Evolutionary conservation across 768 basidiomycete genomes (phyloP), one percentile per base, ranked within the genome.

Genomic region (Leccinum uliginosum): DNA sequence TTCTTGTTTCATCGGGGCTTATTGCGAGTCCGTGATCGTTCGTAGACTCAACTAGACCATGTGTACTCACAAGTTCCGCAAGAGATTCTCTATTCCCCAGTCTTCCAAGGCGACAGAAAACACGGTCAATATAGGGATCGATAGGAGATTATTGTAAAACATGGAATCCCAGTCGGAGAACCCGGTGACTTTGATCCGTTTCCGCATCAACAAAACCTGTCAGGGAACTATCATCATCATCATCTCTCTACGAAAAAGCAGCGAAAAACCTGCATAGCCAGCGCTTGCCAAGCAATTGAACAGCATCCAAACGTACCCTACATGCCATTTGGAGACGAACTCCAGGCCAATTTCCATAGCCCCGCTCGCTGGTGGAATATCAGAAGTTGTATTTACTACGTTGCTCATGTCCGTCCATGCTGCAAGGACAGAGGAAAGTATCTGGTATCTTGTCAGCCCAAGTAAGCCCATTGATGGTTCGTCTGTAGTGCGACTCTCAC

Each of bases 131-230:
- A 98, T 85, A 5, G 97, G 97, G 64, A 98, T 95, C 19, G 93
- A 96, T 51, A 98, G 76, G 46, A 98, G 70, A 72, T 98, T 99
- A 77, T 96, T 97, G 78, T 98, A 98, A 76, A 93, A 96, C 94
- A 98, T 98, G 12, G 94, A 87, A 67, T 98, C 96, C 95, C 94
- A 97, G 67, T 99, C 96, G 50, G 93, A 86, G 76, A 98, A 98
- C 19, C 92, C 92, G 15, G 93, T 98, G 43, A 79, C 72, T 76
- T 98, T 98, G 78, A 99, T 98, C 55, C 88, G 83, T 71, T 96
- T 98, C 56, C 97, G 84, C 97, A 98, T 98, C 40, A 91, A 80
- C 50, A 99, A 80, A 38, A 97, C 93, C 93, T 96, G 64, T 50
- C 34, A 27, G 17, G 26, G 34, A 26, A 11, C 26, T 17, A n/a